A percentile compares a stretch with the other conserved stretches of the same genome.
Conservation (phyloP, 441 rosid species). For the Jatropha multifida region DNA sequence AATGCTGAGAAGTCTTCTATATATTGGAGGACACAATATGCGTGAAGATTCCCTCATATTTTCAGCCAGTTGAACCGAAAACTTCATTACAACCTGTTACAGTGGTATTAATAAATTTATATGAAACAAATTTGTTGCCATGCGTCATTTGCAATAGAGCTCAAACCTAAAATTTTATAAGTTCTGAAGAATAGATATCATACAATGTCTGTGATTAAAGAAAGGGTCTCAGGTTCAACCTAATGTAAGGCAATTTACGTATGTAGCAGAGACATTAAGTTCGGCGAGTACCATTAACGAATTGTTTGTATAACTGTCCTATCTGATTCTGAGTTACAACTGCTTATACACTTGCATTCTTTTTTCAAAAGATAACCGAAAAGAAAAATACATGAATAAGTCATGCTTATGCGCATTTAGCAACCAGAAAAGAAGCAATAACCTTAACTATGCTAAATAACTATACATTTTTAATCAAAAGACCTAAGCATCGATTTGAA, state of each 20-base stretch:
- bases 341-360: background rate
- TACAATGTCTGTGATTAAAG: background rate
- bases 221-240: background rate
- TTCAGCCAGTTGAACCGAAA: slow-evolving; percentile 38
- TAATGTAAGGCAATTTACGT: background rate
- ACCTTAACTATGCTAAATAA: background rate
- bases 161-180: background rate
- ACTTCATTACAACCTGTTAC: slow-evolving; percentile 44
- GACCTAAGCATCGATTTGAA: background rate
- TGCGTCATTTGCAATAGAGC: background rate
- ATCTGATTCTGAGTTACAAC: background rate
- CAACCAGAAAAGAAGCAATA: background rate
- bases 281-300: background rate
- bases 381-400: background rate
- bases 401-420: background rate
- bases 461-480: background rate
- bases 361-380: background rate
- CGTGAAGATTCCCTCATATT: slow-evolving; percentile 48
- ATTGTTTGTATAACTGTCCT: background rate
- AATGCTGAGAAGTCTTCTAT: slow-evolving; percentile 52
- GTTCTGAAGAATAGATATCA: background rate
- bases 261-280: background rate
- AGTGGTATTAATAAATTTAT: slow-evolving; percentile 14
- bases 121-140: background rate
- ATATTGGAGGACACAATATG: slow-evolving; percentile 52